Conservation (phyloP, 306 rosid genomes). For the Trifolium repens region DNA sequence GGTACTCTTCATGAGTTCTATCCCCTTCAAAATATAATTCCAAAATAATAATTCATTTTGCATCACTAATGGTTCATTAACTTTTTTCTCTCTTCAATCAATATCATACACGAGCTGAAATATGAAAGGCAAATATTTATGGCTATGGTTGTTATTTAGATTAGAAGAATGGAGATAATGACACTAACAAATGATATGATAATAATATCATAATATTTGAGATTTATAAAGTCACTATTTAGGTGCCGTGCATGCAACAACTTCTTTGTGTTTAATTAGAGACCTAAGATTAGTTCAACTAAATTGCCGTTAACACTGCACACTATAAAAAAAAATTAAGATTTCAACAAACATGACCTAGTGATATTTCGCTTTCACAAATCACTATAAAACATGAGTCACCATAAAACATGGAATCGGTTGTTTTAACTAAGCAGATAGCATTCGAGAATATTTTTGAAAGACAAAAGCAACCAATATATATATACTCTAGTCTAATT, state of each 20-base stretch:
- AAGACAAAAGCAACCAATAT: too few species aligned
- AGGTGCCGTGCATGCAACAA: constrained; percentile 43
- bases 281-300: constrained; percentile 26
- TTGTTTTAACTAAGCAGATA: too few species aligned
- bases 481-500: too few species aligned
- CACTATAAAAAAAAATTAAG: too few species aligned
- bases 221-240: constrained; percentile 20
- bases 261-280: constrained; percentile 13
- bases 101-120: constrained; percentile 21
- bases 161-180: constrained; percentile 36
- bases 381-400: too few species aligned
- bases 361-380: too few species aligned
- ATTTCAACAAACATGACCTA: too few species aligned
- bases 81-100: constrained; percentile 24
- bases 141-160: constrained; percentile 24
- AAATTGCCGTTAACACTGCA: neutral
- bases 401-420: too few species aligned
- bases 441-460: too few species aligned
- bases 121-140: neutral
- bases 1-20: constrained; percentile 15
- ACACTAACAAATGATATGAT: constrained; percentile 1
- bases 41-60: constrained; percentile 1
- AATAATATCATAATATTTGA: neutral
- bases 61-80: constrained; percentile 28
- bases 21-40: constrained; percentile 8